Conservation (phyloP, 2,329 filamentous ascomycete genomes). For the Phialophora chinensis region DNA sequence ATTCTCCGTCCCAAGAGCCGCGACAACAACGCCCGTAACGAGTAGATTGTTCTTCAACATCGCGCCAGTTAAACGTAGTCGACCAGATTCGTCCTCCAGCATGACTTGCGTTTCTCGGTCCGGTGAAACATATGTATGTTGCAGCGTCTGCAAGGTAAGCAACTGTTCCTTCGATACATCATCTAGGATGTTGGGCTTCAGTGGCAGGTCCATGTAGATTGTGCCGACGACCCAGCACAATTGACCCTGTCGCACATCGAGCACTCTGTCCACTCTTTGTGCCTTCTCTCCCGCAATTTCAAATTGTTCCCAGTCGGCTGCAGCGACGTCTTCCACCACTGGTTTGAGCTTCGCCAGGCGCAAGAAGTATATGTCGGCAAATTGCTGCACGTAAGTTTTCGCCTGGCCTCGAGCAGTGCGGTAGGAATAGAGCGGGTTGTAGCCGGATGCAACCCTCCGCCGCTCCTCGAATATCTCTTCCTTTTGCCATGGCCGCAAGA, state of each 20-base stretch:
- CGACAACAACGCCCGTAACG: slow-evolving; percentile 91
- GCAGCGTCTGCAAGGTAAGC: slow-evolving; percentile 79
- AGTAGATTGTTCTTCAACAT: slow-evolving; percentile 71
- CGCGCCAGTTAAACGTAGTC: slow-evolving; percentile 77
- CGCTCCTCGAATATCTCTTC: slow-evolving; percentile 58
- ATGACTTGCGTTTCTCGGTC: slow-evolving; percentile 73
- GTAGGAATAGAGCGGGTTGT: slow-evolving; percentile 78
- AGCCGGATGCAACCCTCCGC: slow-evolving; percentile 58
- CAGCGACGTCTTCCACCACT: slow-evolving; percentile 74
- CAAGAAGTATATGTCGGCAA: slow-evolving; percentile 96
- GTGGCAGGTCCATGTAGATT: slow-evolving; percentile 93
- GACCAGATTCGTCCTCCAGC: slow-evolving; percentile 94
- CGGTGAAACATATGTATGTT: slow-evolving; percentile 75
- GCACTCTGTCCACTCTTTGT: slow-evolving; percentile 79
- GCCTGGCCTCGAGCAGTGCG: slow-evolving; percentile 67
- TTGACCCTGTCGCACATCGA: slow-evolving; percentile 94
- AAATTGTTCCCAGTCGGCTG: slow-evolving; percentile 76
- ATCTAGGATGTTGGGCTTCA: slow-evolving; percentile 95
- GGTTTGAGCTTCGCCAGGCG: slow-evolving; percentile 87
- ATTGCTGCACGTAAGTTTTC: slow-evolving; percentile 88
- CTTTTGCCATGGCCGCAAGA: slow-evolving; percentile 31
- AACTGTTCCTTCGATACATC: slow-evolving; percentile 96
- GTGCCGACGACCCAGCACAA: slow-evolving; percentile 95
- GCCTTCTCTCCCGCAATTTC: slow-evolving; percentile 77
- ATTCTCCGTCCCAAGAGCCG: slow-evolving; percentile 95